Evolutionary conservation across 257 asterid species (phyloP).

Genomic region (Petunia secreta): DNA sequence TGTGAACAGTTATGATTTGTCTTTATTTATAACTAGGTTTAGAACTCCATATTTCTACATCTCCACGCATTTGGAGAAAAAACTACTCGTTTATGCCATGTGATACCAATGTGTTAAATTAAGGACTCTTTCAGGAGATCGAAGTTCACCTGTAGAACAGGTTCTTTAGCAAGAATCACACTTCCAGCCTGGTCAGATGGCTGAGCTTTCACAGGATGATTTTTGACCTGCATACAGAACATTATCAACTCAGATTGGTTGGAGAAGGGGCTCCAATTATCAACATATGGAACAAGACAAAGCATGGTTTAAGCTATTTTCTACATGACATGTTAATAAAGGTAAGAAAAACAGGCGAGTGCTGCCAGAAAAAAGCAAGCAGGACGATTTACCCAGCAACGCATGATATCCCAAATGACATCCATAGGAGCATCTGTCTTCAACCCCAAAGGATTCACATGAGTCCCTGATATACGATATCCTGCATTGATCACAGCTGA

Average conservation of each 20-base stretch:
- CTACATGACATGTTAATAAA: background rate
- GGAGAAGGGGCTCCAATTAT: background rate
- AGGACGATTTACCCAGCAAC: conserved; percentile 80
- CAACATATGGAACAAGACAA: conserved; percentile 4
- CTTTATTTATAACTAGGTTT: background rate
- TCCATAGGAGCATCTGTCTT: conserved; percentile 99
- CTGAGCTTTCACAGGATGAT: conserved; percentile 93
- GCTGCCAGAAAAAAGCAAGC: conserved; percentile 5
- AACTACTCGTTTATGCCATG: background rate
- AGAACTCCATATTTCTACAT: background rate
- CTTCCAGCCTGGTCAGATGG: conserved; percentile 82
- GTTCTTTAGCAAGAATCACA: conserved; percentile 84
- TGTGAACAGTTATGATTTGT: background rate
- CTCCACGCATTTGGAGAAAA: background rate
- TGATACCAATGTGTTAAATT: background rate
- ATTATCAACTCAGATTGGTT: conserved; percentile 14
- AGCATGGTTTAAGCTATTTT: background rate
- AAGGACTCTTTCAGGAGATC: background rate
- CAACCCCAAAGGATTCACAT: conserved; percentile 84
- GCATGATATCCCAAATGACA: conserved; percentile 98
- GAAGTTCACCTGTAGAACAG: conserved; percentile 68
- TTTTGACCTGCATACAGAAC: conserved; percentile 61
- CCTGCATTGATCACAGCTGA: conserved; percentile 98
- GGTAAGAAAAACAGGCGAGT: conserved; percentile 5
- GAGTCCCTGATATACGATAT: conserved; percentile 93